Conservation (phyloP, 768 basidiomycete species). For the Russula compacta region DNA sequence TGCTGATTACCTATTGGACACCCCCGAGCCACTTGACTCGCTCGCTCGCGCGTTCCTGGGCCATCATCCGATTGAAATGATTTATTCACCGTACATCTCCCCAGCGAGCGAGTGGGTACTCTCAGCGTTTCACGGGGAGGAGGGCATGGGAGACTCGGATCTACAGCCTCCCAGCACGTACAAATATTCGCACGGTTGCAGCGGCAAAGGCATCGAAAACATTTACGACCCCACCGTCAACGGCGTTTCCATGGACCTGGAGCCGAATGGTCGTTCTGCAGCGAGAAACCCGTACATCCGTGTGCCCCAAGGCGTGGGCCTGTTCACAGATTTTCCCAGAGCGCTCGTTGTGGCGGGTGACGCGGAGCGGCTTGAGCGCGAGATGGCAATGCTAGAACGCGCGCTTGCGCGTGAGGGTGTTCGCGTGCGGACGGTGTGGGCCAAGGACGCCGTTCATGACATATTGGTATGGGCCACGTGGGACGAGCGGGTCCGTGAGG, state of each 20-base stretch:
- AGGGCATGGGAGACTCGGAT: slow-evolving; percentile 21
- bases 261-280: slow-evolving; percentile 8
- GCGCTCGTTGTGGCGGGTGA: slow-evolving; percentile 40
- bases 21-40: slow-evolving; percentile 42
- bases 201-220: slow-evolving; percentile 15
- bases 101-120: slow-evolving; percentile 29
- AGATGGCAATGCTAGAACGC: slow-evolving; percentile 28
- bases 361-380: slow-evolving; percentile 42
- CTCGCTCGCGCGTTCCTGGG: slow-evolving; percentile 48
- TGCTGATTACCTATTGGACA: slow-evolving; percentile 46
- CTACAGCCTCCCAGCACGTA: slow-evolving; percentile 24
- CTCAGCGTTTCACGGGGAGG: slow-evolving; percentile 26
- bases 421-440: slow-evolving; percentile 20
- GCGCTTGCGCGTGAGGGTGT: slow-evolving; percentile 17
- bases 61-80: slow-evolving; percentile 27
- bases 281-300: slow-evolving; percentile 23
- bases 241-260: not conserved
- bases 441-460: slow-evolving; percentile 19
- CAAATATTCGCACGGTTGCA: slow-evolving; percentile 19
- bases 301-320: slow-evolving; percentile 29
- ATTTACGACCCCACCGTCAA: slow-evolving; percentile 26
- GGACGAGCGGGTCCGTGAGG: slow-evolving; percentile 19
- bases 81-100: slow-evolving; percentile 29
- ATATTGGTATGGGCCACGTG: slow-evolving; percentile 16
- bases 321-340: slow-evolving; percentile 40